Evolutionary conservation across 1,139 yeast species (phyloP), one percentile per base, ranked within the genome.

Genomic region (Meyerozyma elateridarum): DNA sequence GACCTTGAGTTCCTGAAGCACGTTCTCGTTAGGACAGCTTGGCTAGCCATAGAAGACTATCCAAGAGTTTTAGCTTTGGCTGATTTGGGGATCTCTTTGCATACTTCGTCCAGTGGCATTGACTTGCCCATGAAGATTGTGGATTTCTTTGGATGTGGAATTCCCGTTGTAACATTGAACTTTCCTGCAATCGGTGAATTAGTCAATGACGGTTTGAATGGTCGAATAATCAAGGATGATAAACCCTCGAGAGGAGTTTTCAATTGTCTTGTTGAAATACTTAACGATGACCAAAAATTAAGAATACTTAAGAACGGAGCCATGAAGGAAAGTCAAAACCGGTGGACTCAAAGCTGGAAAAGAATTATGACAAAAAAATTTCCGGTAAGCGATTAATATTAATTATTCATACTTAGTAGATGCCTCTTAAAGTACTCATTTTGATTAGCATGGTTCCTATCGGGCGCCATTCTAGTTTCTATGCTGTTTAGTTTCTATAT

Each of bases 91-190:
- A 71, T 93, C 1, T 91, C 97, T 0, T 63, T 93, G 37, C 99
- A 93, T 55, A 75, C 82, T 4, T 88, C 97, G 0, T 84, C 95
- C 22, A 83, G 95, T 34, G 98, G 99, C 0, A 69, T 85, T 38
- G 99, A 93, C 51, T 65, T 93, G 37, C 99, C 99, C 1, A 93
- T 93, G 99, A 93, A 93, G 55, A 85, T 91, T 25, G 82, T 91
- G 6, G 99, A 91, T 51, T 80, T 91, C 73, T 89, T 89, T 64
- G 98, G 98, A 0, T 85, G 94, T 42, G 98, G 98, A 0, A 64
- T 91, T 6, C 99, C 98, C 1, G 97, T 88, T 0, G 65, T 89
- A 3, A 77, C 96, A 0, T 62, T 89, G 35, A 63, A 69, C 25
- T 91, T 85, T 52, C 79, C 83, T 0, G 93, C 95, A 6, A 69